These are phyloP conservation scores for Pulveroboletus ravenelii DNA, from an alignment of 768 basidiomycete genomes.

Conservation along the genomic window DNA sequence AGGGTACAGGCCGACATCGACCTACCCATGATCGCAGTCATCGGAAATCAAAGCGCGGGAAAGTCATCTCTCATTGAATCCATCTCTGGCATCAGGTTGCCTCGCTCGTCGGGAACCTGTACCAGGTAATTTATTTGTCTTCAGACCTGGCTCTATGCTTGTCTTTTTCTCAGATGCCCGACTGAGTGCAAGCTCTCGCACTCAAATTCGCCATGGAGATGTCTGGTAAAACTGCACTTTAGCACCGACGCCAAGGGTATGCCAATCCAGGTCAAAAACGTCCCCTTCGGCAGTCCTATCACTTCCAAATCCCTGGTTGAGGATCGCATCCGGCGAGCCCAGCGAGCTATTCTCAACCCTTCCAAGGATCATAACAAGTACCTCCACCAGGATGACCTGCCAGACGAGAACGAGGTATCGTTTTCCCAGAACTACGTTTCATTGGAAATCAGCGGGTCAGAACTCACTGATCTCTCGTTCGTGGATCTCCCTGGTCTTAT, in stretches of 20 bases:
- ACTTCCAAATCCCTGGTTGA: conserved; percentile 51
- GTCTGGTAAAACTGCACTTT: conserved; percentile 45
- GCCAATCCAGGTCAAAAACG: conserved; percentile 34
- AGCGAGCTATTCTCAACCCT: conserved; percentile 63
- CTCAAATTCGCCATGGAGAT: conserved; percentile 43
- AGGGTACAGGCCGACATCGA: conserved; percentile 70
- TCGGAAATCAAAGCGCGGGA: conserved; percentile 69
- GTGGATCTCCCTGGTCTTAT: conserved; percentile 64
- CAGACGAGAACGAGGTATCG: conserved; percentile 20
- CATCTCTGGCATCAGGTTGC: conserved; percentile 67
- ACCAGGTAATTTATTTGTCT: conserved; percentile 47
- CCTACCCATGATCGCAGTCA: conserved; percentile 67
- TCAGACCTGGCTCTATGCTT: background rate
- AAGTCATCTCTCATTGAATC: conserved; percentile 77
- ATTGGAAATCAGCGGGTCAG: conserved; percentile 53
- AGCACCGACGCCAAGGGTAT: conserved; percentile 37
- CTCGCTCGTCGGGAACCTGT: conserved; percentile 70
- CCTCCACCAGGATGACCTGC: conserved; percentile 6
- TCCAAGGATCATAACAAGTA: conserved; percentile 17
- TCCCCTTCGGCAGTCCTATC: conserved; percentile 47
- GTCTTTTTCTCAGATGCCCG: conserved; percentile 41
- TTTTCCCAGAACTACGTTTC: conserved; percentile 59
- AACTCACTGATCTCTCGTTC: conserved; percentile 61
- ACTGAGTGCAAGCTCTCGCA: conserved; percentile 52
- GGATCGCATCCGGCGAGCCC: conserved; percentile 62